Base-by-base conservation (phyloP, 371 early-diverging fungal genomes). In the Rozella allomycis region DNA sequence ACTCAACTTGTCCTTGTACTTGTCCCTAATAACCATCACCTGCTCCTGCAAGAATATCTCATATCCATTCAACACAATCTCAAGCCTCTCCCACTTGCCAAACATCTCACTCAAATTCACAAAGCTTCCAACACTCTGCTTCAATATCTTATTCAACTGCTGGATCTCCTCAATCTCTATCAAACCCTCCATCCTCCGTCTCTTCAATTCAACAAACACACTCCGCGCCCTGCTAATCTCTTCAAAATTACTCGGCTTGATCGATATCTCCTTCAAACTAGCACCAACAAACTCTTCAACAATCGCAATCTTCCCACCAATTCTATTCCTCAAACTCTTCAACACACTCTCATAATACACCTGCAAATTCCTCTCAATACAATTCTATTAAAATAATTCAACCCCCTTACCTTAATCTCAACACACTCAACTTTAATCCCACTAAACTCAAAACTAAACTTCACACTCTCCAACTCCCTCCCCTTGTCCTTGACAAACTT, bases 1-100 rank as follows among this genome's bases (percentile, higher is more conserved):
- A n/a, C n/a, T n/a, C n/a, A n/a, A n/a, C n/a, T n/a, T n/a, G n/a
- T n/a, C n/a, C n/a, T n/a, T n/a, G n/a, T n/a, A n/a, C n/a, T 45
- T 50, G 16, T 40, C 35, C n/a, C 46, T 35, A n/a, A 61, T 43
- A 17, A 50, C 30, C 20, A 60, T 60, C 4, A 57, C 51, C 34
- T 64, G 65, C 34, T 64, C 65, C 25, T 48, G 39, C 34, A 64
- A 47, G 44, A 64, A 55, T 29, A 64, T 26, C 34, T 64, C 61
- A 34, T 61, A 60, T 26, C 60, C 49, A 34, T 64, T 57, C 8
- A 64, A 38, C 52, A 60, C 52, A 1, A 64, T 23, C 31, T 64
- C 65, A 20, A 64, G 29, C 33, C 57, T 54, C 33, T 38, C 44
- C 59, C 58, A 60, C 20, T 49, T 46, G 1, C 49, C 25, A 26